Conservation (phyloP, 73 alveolate genomes). For the Breviolum minutum region DNA sequence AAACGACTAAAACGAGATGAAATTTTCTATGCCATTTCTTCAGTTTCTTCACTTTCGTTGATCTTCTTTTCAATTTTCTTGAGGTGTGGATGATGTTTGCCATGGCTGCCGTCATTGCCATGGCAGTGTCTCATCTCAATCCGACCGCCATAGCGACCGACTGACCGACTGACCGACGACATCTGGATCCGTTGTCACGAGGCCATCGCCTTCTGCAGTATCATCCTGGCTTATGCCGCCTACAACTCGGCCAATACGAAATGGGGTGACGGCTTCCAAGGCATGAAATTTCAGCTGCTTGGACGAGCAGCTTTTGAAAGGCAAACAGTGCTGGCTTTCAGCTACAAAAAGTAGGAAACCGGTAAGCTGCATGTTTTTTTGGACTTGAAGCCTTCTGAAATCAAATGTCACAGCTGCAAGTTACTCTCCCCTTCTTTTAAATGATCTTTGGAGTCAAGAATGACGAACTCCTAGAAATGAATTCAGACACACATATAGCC, state of each 20-base stretch:
- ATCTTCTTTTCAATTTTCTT: neutral
- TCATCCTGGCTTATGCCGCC: constrained; percentile 76
- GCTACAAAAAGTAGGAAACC: neutral
- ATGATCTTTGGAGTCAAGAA: neutral
- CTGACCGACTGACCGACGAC: no score
- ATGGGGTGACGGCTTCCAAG: constrained; percentile 94
- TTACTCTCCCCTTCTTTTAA: neutral
- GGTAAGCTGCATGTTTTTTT: neutral
- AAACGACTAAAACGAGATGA: no score
- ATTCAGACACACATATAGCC: no score
- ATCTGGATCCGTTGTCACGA: no score
- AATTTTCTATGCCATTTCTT: neutral
- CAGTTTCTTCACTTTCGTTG: neutral
- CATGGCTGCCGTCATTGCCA: constrained; percentile 69
- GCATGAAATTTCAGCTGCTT: constrained; percentile 81
- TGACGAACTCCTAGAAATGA: neutral
- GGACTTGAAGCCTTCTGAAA: neutral
- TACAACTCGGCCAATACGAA: constrained; percentile 90
- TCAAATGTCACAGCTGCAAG: neutral
- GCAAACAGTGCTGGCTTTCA: neutral
- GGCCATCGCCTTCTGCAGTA: constrained; percentile 78
- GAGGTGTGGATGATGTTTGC: constrained; percentile 95
- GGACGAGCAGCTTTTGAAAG: no score
- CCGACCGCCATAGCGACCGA: neutral
- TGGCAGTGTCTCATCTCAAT: constrained; percentile 44